Evolutionary conservation across 1,139 yeast genomes (phyloP).

Genomic region (Saccharomyces hybrid): DNA sequence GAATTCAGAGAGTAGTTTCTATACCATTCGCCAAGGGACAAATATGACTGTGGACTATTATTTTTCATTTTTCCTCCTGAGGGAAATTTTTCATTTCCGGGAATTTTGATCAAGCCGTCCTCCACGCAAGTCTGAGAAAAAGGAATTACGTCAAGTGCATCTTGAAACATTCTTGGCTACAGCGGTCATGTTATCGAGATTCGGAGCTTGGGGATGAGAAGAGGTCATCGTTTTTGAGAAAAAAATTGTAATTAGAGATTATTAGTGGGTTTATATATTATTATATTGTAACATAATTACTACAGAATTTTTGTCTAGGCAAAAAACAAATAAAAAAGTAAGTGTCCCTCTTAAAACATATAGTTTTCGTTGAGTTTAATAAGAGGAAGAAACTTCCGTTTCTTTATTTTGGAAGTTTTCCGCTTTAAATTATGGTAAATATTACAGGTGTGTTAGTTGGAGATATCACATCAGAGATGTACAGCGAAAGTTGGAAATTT

Average conservation of each 20-base stretch:
- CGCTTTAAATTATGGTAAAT: neutral
- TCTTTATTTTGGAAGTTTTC: neutral
- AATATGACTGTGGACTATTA: neutral
- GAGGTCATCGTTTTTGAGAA: neutral
- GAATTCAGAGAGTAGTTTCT: neutral
- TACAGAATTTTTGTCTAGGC: neutral
- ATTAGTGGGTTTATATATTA: neutral
- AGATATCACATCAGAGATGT: neutral
- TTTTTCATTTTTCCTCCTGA: neutral
- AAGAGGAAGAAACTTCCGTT: neutral
- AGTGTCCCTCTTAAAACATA: neutral
- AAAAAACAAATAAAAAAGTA: neutral
- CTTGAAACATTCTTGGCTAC: neutral
- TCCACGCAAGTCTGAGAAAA: neutral
- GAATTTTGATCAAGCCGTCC: neutral
- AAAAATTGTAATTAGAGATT: neutral
- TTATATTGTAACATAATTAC: neutral
- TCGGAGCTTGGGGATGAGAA: neutral
- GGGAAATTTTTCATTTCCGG: neutral
- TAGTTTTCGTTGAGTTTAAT: neutral
- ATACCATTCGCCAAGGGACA: neutral
- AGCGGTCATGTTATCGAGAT: neutral
- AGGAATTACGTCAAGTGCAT: neutral
- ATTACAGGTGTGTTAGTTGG: neutral
- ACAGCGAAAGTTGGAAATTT: neutral